phyloP scores from a whole-genome alignment of 345 rosid genomes.

The Psidium guajava region DNA sequence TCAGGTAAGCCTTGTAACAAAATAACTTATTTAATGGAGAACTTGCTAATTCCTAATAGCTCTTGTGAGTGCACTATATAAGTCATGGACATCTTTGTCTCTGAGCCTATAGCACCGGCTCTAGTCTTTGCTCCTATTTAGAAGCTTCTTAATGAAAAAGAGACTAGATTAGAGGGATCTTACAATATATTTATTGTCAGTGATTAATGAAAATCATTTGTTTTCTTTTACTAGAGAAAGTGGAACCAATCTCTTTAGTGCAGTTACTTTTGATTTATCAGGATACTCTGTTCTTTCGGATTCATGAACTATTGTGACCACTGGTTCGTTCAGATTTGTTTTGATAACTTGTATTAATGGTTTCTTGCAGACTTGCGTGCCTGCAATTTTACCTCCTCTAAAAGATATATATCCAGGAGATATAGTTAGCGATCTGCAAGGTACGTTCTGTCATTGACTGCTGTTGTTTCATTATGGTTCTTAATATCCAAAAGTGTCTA shows the following conservation, averaged over 20 bases:
- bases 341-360: background rate
- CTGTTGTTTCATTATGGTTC: background rate
- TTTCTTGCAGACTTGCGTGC: slow-evolving; percentile 61
- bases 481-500: background rate
- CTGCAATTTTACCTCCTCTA: slow-evolving; percentile 81
- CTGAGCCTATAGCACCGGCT: background rate
- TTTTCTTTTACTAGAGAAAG: background rate
- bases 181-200: background rate
- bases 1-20: slow-evolving; percentile 36
- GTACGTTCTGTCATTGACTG: slow-evolving; percentile 15
- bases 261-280: background rate
- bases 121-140: background rate
- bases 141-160: background rate
- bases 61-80: background rate
- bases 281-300: background rate
- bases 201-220: background rate
- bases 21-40: background rate
- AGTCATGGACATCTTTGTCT: background rate
- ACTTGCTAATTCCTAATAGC: background rate
- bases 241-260: background rate
- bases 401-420: slow-evolving; percentile 55
- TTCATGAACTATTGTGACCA: background rate
- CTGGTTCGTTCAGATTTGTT: background rate
- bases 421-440: slow-evolving; percentile 54
- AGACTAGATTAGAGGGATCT: background rate